Base-by-base conservation (phyloP, 495 filamentous ascomycete species). In the Corynascus novoguineensis region DNA sequence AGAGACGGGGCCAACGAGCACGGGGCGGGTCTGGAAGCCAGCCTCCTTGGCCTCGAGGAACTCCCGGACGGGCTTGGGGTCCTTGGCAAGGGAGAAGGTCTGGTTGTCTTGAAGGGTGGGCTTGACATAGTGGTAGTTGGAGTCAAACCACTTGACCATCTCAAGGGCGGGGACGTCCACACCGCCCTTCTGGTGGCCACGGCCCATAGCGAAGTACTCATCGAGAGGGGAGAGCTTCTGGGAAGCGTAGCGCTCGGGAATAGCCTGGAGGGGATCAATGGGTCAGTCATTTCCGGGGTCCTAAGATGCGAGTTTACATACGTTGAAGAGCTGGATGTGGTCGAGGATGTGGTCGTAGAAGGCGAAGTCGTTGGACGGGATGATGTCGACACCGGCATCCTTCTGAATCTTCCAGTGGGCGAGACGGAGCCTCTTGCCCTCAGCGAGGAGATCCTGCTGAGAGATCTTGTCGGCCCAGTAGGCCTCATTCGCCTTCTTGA, bases 111-210 rank as follows among this genome's bases (percentile, higher is more conserved):
- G 88, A 55, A 98, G 82, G 57, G 93, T 96, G 57, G 93, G 93
- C 84, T 97, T 97, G 76, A 97, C 93, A 79, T 97, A 97, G 83
- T 98, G 93, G 84, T 98, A 98, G 86, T 98, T 98, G 63, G 90
- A 95, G 82, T 98, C 93, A 73, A 98, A 98, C 93, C 95, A 98
- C 80, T 98, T 98, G 53, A 98, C 93, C 93, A 98, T 98, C 81
- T 98, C 93, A 72, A 97, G 80, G 67, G 78, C 80, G 47, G 92
- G 92, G 65, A 98, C 93, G 78, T 98, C 93, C 62, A 98, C 82
- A 63, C 85, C 90, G 55, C 81, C 80, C 81, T 88, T 90, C 77
- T 98, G 93, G 74, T 90, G 92, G 73, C 93, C 93, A 83, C 93
- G 86, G 68, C 95, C 93, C 93, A 97, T 95, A 71, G 93, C 95